These are phyloP conservation scores for Zygotorulaspora chibaensis DNA, from an alignment of 805 yeast species.

Conservation along the genomic window DNA sequence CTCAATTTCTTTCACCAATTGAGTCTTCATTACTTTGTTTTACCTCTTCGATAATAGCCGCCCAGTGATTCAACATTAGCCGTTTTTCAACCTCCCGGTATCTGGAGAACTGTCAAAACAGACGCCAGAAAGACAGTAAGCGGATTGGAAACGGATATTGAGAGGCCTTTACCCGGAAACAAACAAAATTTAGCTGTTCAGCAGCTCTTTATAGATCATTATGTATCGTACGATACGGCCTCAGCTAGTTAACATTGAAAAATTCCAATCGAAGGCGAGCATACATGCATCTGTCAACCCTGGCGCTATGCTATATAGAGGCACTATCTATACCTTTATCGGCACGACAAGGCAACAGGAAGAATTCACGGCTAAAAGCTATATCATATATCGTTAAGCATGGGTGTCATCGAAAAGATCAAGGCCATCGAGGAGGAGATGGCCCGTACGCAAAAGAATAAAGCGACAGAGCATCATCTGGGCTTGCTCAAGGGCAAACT, in stretches of 20 bases:
- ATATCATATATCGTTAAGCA: constrained; percentile 1
- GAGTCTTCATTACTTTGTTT: too few species aligned
- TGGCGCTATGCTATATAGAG: too few species aligned
- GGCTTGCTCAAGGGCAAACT: constrained; percentile 92
- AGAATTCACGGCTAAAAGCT: neutral
- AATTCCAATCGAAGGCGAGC: too few species aligned
- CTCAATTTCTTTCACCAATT: too few species aligned
- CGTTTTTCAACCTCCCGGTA: too few species aligned
- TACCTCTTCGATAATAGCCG: too few species aligned
- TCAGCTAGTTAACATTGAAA: neutral
- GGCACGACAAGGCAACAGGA: neutral
- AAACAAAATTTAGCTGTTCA: neutral
- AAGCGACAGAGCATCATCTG: constrained; percentile 95
- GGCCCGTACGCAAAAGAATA: constrained; percentile 92
- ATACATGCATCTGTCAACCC: too few species aligned
- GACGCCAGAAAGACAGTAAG: too few species aligned
- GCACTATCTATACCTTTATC: neutral
- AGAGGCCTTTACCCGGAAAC: neutral
- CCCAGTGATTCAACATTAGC: too few species aligned
- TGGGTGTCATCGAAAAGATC: constrained; percentile 60
- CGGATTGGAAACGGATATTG: too few species aligned
- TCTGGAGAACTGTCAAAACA: too few species aligned
- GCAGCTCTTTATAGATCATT: neutral
- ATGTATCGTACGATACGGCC: too few species aligned
- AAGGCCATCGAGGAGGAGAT: constrained; percentile 88